Base-by-base conservation (phyloP, 805 yeast genomes). In the Nadsonia fulvescens region DNA sequence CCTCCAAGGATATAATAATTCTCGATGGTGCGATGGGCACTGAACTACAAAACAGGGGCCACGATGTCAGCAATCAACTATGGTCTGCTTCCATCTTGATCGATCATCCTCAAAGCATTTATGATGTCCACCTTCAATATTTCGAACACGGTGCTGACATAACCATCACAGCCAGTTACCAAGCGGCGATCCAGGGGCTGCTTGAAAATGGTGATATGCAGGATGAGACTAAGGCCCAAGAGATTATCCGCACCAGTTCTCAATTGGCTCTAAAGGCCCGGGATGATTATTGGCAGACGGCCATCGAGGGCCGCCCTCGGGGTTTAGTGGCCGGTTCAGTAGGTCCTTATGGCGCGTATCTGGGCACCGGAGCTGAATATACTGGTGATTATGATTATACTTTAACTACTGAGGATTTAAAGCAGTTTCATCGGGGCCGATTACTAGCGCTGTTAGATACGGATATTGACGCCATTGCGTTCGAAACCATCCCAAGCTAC, bases 321-420 rank as follows among this genome's bases (percentile, higher is more conserved):
- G 18, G 13, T 3, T 39, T 37, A 21, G 55, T 70, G 4, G 66
- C 65, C 2, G 91, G 77, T 0, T 65, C 77, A 5, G 47, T 76
- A 18, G 93, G 92, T 0, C 79, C 92, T 0, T 78, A 66, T 43
- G 91, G 83, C 1, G 76, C 83, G 0, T 67, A 50, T 36, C 41
- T 73, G 18, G 66, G 73, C 15, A 58, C 66, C 34, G 81, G 82
- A 1, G 58, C 73, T 0, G 93, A 78, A 39, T 78, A 71, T 38
- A 66, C 71, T 3, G 91, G 91, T 2, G 57, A 68, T 26, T 76
- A 75, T 43, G 58, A 56, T 7, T 23, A 12, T 9, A 53, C 44
- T 14, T 51, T 46, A 5, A 41, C 49, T 3, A 42, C 44, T 6
- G 50, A 48, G 9, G 53, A 53, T 23, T 38, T 76, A 28, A 43